phyloP scores from a whole-genome alignment of 108 stramenopile species.

The Nitzschia sp. region DNA sequence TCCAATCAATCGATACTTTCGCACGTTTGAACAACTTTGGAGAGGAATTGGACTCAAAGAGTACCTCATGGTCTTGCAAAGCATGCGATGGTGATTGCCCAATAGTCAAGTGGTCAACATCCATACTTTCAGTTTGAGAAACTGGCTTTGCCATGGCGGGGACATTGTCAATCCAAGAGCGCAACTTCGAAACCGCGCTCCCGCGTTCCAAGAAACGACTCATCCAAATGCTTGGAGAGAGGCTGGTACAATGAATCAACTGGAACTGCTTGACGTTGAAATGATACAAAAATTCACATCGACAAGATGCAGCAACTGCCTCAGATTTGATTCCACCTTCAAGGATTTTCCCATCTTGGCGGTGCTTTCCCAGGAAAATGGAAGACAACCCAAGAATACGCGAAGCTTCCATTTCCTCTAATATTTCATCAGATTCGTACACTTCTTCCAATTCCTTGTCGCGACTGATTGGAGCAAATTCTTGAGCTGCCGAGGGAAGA shows the following conservation, averaged over 20 bases:
- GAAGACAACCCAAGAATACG: constrained; percentile 37
- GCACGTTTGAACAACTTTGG: too few species aligned
- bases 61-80: too few species aligned
- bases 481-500: constrained; percentile 16
- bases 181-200: constrained; percentile 1
- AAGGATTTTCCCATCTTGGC: neutral
- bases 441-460: constrained; percentile 34
- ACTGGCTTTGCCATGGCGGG: too few species aligned
- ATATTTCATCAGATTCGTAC: constrained; percentile 53
- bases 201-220: constrained; percentile 19
- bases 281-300: constrained; percentile 40
- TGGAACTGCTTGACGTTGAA: constrained; percentile 25
- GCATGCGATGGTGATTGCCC: too few species aligned
- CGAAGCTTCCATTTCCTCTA: constrained; percentile 31
- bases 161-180: too few species aligned
- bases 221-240: constrained; percentile 34
- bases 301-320: constrained; percentile 11
- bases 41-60: too few species aligned
- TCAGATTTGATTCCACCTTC: neutral
- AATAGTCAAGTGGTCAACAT: too few species aligned
- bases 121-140: too few species aligned
- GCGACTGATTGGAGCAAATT: constrained; percentile 13
- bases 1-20: too few species aligned
- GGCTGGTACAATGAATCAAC: constrained; percentile 25
- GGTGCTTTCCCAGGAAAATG: constrained; percentile 37